phyloP scores from a whole-genome alignment of 2,329 filamentous ascomycete genomes.

The Teratosphaeria destructans region DNA sequence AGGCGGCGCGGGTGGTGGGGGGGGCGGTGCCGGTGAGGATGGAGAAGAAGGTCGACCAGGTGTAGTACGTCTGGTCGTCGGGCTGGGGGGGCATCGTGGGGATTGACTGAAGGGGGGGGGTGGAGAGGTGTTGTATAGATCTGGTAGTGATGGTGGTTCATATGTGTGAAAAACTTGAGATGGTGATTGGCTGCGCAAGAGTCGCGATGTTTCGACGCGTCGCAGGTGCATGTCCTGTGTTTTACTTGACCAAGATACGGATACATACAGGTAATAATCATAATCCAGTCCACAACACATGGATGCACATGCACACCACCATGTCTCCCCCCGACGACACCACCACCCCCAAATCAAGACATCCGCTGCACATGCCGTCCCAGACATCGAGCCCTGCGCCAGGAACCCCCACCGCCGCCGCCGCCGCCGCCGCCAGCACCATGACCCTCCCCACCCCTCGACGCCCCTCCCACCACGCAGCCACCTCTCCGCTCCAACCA shows the following conservation, averaged over 20 bases:
- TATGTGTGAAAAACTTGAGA: not conserved
- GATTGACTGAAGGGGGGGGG: not conserved
- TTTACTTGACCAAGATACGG: not conserved
- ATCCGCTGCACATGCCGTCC: not conserved
- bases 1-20: slow-evolving; percentile 58
- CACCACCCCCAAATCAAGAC: not conserved
- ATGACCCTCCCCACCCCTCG: slow-evolving; percentile 1
- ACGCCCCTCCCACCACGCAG: slow-evolving; percentile 2
- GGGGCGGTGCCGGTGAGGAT: slow-evolving; percentile 67
- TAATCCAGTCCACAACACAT: not conserved
- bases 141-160: no score
- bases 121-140: no score
- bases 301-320: not conserved
- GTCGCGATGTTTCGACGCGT: not conserved
- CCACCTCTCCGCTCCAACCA: slow-evolving; percentile 4
- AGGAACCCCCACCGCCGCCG: not conserved
- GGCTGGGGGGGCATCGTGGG: slow-evolving; percentile 1
- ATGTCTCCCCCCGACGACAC: not conserved
- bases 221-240: not conserved
- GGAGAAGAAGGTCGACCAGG: slow-evolving; percentile 77
- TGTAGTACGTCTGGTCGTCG: slow-evolving; percentile 33
- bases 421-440: slow-evolving; percentile 1
- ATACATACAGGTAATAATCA: not conserved
- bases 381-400: not conserved
- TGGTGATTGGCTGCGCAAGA: not conserved